Conservation (phyloP, 306 rosid genomes). For the Sindora glabra region DNA sequence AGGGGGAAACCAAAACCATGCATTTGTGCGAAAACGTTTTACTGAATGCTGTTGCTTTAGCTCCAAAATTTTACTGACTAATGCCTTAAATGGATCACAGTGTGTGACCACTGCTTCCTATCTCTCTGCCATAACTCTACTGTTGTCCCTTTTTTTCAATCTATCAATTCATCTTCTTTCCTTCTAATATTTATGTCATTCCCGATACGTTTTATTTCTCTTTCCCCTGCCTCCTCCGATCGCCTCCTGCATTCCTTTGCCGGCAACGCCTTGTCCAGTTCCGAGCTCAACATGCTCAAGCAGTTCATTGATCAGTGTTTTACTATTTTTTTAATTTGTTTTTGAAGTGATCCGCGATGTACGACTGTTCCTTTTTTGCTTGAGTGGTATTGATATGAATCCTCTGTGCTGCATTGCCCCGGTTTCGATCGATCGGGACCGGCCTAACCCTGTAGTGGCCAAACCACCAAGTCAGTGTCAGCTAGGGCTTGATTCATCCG, state of each 20-base stretch:
- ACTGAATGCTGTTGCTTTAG: too few relatives aligned
- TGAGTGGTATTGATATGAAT: slow-evolving; percentile 39
- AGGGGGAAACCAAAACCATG: too few relatives aligned
- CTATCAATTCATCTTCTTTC: slow-evolving; percentile 5
- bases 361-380: not conserved
- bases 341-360: slow-evolving; percentile 6
- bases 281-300: not conserved
- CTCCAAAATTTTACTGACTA: slow-evolving; percentile 21
- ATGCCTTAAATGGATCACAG: slow-evolving; percentile 54
- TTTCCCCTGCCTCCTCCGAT: slow-evolving; percentile 9
- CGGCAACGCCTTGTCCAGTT: not conserved
- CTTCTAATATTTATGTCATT: slow-evolving; percentile 25
- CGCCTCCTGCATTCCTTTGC: slow-evolving; percentile 14
- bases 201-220: slow-evolving; percentile 11
- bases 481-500: slow-evolving; percentile 48
- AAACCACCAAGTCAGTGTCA: slow-evolving; percentile 49
- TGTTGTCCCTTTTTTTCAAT: too few relatives aligned
- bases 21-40: too few relatives aligned
- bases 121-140: slow-evolving; percentile 27
- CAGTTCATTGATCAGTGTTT: not conserved
- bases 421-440: slow-evolving; percentile 93
- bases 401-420: slow-evolving; percentile 99
- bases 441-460: slow-evolving; percentile 34
- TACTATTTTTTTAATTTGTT: not conserved
- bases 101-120: slow-evolving; percentile 29